Evolutionary conservation across 352 stramenopile species (phyloP).

Genomic region (Pythium sukuiense): DNA sequence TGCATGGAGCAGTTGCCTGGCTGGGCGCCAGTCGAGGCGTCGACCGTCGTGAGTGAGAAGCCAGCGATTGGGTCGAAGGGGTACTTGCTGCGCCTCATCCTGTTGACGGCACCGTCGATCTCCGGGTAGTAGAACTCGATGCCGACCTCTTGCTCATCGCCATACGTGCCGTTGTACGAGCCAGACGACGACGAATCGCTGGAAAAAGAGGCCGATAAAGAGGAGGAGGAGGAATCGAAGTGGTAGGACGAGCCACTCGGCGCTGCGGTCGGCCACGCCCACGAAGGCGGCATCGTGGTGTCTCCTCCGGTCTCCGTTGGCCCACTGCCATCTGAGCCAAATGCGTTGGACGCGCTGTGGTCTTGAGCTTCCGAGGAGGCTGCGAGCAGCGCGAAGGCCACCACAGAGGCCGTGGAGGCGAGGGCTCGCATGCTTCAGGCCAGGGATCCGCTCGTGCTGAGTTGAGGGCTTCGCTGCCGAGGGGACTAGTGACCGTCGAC

Average conservation of each 20-base stretch:
- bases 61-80: not conserved
- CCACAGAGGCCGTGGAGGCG: not conserved
- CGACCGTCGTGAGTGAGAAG: slow-evolving; percentile 1
- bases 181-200: not conserved
- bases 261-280: no score
- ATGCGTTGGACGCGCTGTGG: not conserved
- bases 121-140: not conserved
- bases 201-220: not conserved
- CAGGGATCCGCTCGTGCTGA: not conserved
- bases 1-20: not conserved
- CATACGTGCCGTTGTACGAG: not conserved
- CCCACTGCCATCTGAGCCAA: not conserved
- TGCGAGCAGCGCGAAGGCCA: not conserved
- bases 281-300: not conserved
- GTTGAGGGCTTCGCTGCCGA: no score
- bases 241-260: not conserved
- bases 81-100: not conserved
- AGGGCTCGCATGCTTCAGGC: not conserved
- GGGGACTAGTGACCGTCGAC: not conserved
- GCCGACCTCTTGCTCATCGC: not conserved
- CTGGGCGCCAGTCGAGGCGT: not conserved
- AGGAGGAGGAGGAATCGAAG: not conserved
- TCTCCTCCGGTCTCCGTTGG: not conserved
- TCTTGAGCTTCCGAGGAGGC: not conserved
- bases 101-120: not conserved